A percentile compares a stretch with the other conserved stretches of the same genome.
phyloP scores from a whole-genome alignment of 768 basidiomycete species.

The Lanmaoa rubissima region DNA sequence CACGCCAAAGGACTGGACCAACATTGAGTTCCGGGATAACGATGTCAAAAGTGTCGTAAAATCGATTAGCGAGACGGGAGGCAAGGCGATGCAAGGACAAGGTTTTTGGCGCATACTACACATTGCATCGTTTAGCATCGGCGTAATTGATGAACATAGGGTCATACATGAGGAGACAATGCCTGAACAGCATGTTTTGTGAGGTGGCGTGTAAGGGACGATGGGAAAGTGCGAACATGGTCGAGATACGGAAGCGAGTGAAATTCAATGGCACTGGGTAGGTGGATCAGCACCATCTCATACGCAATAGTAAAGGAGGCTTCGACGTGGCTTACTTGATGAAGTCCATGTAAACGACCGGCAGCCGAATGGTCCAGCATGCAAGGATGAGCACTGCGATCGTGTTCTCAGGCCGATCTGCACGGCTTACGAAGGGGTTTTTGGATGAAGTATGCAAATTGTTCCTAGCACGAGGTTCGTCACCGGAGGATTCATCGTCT shows the following conservation, averaged over 20 bases:
- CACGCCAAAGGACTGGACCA: constrained; percentile 76
- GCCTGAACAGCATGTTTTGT: constrained; percentile 66
- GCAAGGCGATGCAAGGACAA: constrained; percentile 56
- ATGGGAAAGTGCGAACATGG: constrained; percentile 58
- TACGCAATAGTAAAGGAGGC: neutral
- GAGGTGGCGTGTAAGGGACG: constrained; percentile 62
- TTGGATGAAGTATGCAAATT: constrained; percentile 2
- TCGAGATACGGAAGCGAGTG: constrained; percentile 83
- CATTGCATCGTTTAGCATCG: constrained; percentile 13
- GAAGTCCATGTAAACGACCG: constrained; percentile 74
- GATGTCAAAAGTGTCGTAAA: constrained; percentile 55
- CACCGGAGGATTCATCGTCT: constrained; percentile 25
- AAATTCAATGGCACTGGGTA: constrained; percentile 63
- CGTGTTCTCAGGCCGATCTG: constrained; percentile 45
- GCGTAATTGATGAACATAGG: neutral
- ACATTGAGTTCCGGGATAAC: constrained; percentile 72
- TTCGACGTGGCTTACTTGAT: constrained; percentile 48
- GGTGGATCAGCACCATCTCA: constrained; percentile 7
- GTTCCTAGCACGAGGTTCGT: constrained; percentile 12
- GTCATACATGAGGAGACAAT: constrained; percentile 63
- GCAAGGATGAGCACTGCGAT: constrained; percentile 71
- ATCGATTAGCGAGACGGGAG: constrained; percentile 58
- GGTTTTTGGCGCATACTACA: constrained; percentile 64
- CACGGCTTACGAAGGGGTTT: constrained; percentile 25
- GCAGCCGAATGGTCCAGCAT: constrained; percentile 79